phyloP scores from a whole-genome alignment of 306 rosid genomes.

The Casuarina cunninghamiana region DNA sequence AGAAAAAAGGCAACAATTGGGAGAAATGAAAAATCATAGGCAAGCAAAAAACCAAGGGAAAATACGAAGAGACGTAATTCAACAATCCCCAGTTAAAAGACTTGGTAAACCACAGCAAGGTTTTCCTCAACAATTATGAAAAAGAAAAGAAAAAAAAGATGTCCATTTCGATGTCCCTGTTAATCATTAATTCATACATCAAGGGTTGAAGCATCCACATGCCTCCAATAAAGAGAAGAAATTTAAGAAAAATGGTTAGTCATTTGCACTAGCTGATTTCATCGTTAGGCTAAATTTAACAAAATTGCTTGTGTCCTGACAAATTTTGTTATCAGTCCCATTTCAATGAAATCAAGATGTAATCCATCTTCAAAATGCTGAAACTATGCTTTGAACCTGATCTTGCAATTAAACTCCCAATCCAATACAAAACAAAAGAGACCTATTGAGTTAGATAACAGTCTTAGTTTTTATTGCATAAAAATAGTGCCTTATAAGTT shows the following conservation, averaged over 20 bases:
- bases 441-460: background rate
- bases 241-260: background rate
- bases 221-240: conserved; percentile 6
- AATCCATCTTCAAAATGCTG: no score
- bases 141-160: no score
- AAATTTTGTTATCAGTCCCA: no score
- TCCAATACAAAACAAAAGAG: background rate
- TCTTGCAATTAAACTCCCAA: background rate
- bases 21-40: no score
- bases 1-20: background rate
- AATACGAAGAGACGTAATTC: no score
- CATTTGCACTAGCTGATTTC: conserved; percentile 8
- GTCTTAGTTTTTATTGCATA: background rate
- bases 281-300: conserved; percentile 11
- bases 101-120: no score
- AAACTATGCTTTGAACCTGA: background rate
- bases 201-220: background rate
- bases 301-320: background rate
- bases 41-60: no score
- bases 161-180: no score
- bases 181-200: conserved; percentile 1
- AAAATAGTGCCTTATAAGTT: background rate
- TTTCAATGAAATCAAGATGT: no score
- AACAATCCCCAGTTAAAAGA: no score
- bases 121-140: no score